Conservation (phyloP, 352 stramenopile species). For the Phytopythium aichiense region DNA sequence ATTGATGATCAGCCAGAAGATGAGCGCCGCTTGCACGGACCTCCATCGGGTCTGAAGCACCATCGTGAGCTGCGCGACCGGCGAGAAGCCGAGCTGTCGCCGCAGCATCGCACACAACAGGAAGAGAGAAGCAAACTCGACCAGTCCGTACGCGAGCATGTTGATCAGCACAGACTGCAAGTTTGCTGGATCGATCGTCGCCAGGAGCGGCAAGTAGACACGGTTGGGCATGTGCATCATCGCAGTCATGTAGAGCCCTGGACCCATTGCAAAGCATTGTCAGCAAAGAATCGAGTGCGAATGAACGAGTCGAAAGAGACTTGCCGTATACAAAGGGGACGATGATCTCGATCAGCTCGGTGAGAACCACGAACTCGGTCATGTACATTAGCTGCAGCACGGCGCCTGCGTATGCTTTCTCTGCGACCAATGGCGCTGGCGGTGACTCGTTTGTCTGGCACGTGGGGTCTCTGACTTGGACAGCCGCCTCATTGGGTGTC, state of each 20-base stretch:
- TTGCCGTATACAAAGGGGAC: neutral
- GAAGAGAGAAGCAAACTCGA: neutral
- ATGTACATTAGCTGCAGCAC: neutral
- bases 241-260: neutral
- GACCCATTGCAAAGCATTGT: neutral
- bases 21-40: neutral
- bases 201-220: neutral
- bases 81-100: neutral
- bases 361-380: neutral
- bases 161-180: neutral
- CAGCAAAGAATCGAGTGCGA: neutral
- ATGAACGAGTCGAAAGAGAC: neutral
- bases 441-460: neutral
- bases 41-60: neutral
- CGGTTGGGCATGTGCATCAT: constrained; percentile 1
- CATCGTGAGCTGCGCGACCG: neutral
- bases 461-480: neutral
- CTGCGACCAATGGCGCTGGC: neutral
- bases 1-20: constrained; percentile 1
- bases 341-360: constrained; percentile 1
- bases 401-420: neutral
- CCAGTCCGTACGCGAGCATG: neutral
- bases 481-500: neutral
- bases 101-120: neutral
- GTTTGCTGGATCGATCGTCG: neutral